Evolutionary conservation across 306 rosid species (phyloP).

Genomic region (Crotalaria pallida): DNA sequence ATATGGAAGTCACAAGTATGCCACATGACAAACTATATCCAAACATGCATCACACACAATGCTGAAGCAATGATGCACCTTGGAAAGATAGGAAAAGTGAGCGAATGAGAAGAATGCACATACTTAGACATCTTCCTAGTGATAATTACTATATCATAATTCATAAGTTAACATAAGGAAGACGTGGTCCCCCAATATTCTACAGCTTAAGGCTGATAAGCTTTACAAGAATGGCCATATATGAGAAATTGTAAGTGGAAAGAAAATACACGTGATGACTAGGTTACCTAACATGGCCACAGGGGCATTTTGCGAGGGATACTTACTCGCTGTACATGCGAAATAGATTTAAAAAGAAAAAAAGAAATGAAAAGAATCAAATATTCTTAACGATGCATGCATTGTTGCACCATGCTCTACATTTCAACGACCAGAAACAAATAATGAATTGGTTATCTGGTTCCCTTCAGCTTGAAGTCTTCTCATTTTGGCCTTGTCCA

Average conservation of each 20-base stretch:
- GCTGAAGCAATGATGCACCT: not conserved
- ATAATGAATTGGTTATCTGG: constrained; percentile 72
- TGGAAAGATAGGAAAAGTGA: not conserved
- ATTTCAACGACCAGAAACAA: constrained; percentile 86
- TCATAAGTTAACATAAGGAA: constrained; percentile 30
- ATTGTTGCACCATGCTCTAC: constrained; percentile 24
- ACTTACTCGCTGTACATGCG: constrained; percentile 39
- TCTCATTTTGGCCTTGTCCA: constrained; percentile 83
- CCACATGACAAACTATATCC: no score
- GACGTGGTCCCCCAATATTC: constrained; percentile 36
- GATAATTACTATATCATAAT: constrained; percentile 33
- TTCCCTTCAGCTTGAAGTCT: constrained; percentile 78
- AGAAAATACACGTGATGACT: constrained; percentile 34
- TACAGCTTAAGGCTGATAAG: constrained; percentile 44
- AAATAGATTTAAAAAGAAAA: constrained; percentile 3
- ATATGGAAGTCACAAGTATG: no score
- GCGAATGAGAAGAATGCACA: constrained; percentile 1
- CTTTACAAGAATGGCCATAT: constrained; percentile 62
- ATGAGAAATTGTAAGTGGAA: constrained; percentile 33
- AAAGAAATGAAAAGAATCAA: constrained; percentile 19
- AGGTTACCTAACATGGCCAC: constrained; percentile 49
- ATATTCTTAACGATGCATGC: constrained; percentile 34
- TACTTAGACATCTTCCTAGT: constrained; percentile 4
- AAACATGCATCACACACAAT: no score
- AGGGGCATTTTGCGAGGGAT: constrained; percentile 35